A percentile compares a stretch with the other conserved stretches of the same genome.
These are phyloP conservation scores for Hansenula sp. DNA, from an alignment of 1,139 yeast genomes.

Conservation along the genomic window DNA sequence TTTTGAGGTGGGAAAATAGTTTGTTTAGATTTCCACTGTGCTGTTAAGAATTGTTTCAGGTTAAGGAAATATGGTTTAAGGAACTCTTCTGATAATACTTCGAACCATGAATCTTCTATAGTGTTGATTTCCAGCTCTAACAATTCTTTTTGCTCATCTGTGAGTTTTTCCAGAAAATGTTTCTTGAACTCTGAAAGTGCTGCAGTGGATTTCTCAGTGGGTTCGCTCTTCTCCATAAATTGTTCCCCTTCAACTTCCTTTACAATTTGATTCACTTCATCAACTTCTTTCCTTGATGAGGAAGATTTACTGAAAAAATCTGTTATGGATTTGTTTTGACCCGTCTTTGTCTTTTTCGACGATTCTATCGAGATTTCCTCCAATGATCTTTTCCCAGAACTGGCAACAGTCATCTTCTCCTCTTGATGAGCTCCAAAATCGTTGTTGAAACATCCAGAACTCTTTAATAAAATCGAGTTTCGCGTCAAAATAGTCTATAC, in stretches of 20 bases:
- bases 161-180: constrained; percentile 51
- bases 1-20: constrained; percentile 70
- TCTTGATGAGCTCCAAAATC: no score
- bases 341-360: background rate
- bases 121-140: constrained; percentile 66
- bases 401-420: background rate
- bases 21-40: constrained; percentile 30
- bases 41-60: constrained; percentile 55
- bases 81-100: constrained; percentile 62
- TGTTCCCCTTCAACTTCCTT: background rate
- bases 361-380: background rate
- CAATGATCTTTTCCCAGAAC: background rate
- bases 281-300: background rate
- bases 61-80: constrained; percentile 83
- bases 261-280: background rate
- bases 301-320: constrained; percentile 2
- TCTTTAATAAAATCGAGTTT: no score
- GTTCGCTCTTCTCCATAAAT: background rate
- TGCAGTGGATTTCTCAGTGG: background rate
- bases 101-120: constrained; percentile 77
- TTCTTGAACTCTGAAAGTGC: constrained; percentile 9
- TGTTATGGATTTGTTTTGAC: background rate
- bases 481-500: no score
- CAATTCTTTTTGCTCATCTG: constrained; percentile 48
- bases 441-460: no score